Base-by-base conservation (phyloP, 331 rosid species). In the Telfairia occidentalis region DNA sequence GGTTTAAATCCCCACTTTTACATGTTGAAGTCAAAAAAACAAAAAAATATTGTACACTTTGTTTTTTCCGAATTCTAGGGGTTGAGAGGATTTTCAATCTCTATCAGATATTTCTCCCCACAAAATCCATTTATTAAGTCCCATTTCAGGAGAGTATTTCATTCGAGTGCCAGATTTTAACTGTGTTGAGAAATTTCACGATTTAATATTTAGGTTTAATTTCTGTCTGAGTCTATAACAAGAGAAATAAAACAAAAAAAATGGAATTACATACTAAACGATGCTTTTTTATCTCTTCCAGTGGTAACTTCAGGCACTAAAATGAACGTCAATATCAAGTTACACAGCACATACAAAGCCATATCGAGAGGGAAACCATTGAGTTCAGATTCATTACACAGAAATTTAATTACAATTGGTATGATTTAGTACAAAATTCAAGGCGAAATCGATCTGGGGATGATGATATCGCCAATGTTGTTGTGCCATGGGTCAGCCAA, bases 401-500 rank as follows among this genome's bases (percentile, higher is more conserved):
- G 19, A 19, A 38, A 40, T 13, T 35, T 55, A 73, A 73, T 52
- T 52, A 73, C 63, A 55, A 19, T 35, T 18, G 50, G 52, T 55
- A 73, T 34, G 49, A 73, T 73, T 73, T 4, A 24, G 35, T 34
- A 6, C 77, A 73, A 73, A 52, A 49, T 3, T 71, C 75, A 71
- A 71, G 85, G 86, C 5, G 16, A 79, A 84, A 89, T 0, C 12
- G 74, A 21, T 81, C 13, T 81, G 16, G 99, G 98, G 71, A 95
- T 92, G 73, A 95, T 7, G 77, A 95, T 0, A 49, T 92, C 86
- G 38, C 99, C 99, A 69, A 95, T 95, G 93, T 87, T 95, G 86
- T 90, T 95, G 92, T 95, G 99, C 99, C 99, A 95, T 77, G 99
- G 99, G 76, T 95, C 99, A 83, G 99, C 97, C 97, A 95, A 85